phyloP scores from a whole-genome alignment of 1,284 basidiomycete genomes.

The Trichosporon sp. region DNA sequence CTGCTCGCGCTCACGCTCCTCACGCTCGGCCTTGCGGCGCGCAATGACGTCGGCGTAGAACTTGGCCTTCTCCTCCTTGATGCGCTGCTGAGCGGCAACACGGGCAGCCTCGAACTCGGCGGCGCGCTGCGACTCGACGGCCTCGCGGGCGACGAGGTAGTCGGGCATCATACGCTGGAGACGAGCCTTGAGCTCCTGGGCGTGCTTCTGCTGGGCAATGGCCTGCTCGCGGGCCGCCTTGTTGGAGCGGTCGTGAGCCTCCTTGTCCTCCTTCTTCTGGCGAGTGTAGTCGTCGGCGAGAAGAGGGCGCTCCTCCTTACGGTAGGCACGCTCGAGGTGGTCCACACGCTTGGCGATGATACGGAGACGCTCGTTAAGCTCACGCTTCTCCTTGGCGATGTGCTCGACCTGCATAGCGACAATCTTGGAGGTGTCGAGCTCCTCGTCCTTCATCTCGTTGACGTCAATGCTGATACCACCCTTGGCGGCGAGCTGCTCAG shows the following conservation, averaged over 20 bases:
- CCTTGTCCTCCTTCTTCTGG: constrained; percentile 73
- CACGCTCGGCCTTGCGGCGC: constrained; percentile 53
- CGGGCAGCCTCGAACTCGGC: constrained; percentile 66
- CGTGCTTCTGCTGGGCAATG: constrained; percentile 62
- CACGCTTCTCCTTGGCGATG: constrained; percentile 94
- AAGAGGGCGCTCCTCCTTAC: constrained; percentile 87
- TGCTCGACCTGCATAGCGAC: constrained; percentile 90
- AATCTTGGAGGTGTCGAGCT: constrained; percentile 80
- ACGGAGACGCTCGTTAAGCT: constrained; percentile 76
- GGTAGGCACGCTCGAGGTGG: constrained; percentile 91
- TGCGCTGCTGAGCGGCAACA: constrained; percentile 63
- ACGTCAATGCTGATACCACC: constrained; percentile 81
- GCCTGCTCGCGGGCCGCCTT: constrained; percentile 61
- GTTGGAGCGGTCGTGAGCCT: constrained; percentile 65
- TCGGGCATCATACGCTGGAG: constrained; percentile 72
- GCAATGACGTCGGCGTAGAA: constrained; percentile 57
- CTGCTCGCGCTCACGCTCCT: constrained; percentile 53
- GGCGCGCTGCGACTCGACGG: constrained; percentile 62
- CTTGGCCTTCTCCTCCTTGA: constrained; percentile 76
- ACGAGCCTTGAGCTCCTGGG: constrained; percentile 72
- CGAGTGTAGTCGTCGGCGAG: constrained; percentile 80
- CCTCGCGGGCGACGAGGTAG: constrained; percentile 61
- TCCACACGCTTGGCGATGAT: constrained; percentile 87
- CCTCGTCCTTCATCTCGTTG: constrained; percentile 73
- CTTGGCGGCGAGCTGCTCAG: constrained; percentile 77